These are phyloP conservation scores for Mucor racemosus DNA, from an alignment of 371 early-diverging fungal genomes.

Conservation along the genomic window DNA sequence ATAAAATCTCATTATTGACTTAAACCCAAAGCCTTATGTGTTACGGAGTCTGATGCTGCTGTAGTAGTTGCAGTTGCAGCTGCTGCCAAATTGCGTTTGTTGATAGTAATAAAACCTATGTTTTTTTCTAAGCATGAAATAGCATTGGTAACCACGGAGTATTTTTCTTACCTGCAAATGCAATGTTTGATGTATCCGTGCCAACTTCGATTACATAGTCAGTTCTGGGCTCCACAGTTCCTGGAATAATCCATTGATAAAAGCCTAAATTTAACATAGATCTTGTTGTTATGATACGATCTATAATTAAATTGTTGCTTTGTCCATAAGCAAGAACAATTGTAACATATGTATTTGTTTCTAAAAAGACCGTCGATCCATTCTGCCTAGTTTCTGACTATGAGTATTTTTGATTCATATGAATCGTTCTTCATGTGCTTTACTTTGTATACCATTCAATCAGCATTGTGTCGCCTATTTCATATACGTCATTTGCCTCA, in stretches of 20 bases:
- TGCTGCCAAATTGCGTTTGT: not conserved
- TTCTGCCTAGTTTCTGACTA: not conserved
- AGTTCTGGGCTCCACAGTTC: slow-evolving; percentile 21
- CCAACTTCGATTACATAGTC: slow-evolving; percentile 37
- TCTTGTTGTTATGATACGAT: slow-evolving; percentile 11
- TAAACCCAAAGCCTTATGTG: not conserved
- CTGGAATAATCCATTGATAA: slow-evolving; percentile 9
- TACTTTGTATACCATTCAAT: not conserved
- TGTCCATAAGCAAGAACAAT: slow-evolving; percentile 8
- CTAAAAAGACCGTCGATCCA: not conserved
- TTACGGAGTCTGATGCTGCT: not conserved
- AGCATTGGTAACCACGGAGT: not conserved
- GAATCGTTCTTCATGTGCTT: not conserved
- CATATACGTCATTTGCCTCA: not conserved
- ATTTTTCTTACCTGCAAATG: slow-evolving; percentile 4
- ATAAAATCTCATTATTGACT: not conserved
- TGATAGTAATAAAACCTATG: not conserved
- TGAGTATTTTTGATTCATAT: no score
- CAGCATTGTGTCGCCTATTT: not conserved
- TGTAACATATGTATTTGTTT: not conserved
- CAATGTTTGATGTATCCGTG: slow-evolving; percentile 43
- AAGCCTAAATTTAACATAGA: not conserved
- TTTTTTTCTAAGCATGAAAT: not conserved
- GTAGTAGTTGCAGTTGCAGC: not conserved
- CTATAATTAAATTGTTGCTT: not conserved